phyloP scores from a whole-genome alignment of 768 basidiomycete genomes.

The Rhodotorula paludigena region DNA sequence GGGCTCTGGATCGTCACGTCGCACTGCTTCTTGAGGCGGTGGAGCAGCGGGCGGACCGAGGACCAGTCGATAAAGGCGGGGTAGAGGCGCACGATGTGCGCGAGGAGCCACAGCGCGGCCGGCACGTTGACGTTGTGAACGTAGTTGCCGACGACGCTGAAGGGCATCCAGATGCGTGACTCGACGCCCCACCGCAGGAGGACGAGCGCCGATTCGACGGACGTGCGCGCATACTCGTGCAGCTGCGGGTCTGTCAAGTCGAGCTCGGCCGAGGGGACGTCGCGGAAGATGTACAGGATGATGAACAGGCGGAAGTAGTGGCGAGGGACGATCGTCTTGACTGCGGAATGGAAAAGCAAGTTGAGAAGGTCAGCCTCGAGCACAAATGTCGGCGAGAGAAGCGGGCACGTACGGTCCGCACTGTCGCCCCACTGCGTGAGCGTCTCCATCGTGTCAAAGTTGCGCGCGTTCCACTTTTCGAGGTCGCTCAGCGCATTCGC shows the following conservation, averaged over 20 bases:
- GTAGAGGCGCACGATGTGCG: conserved; percentile 17
- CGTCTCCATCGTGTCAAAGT: conserved; percentile 14
- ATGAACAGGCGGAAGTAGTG: conserved; percentile 22
- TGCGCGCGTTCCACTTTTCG: conserved; percentile 7
- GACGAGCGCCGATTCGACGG: conserved; percentile 18
- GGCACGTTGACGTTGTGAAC: conserved; percentile 33
- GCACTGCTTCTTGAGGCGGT: conserved; percentile 36
- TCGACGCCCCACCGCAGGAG: conserved; percentile 37
- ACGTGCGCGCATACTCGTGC: conserved; percentile 22
- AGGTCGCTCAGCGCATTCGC: conserved; percentile 7
- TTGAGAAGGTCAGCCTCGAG: not conserved
- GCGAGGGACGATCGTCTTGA: conserved; percentile 31
- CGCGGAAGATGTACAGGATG: conserved; percentile 30
- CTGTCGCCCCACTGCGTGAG: conserved; percentile 17
- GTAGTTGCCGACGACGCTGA: conserved; percentile 28
- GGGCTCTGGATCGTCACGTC: conserved; percentile 9
- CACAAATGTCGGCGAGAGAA: too few relatives aligned
- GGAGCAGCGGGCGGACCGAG: conserved; percentile 30
- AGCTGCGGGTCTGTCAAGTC: conserved; percentile 13
- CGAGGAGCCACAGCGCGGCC: conserved; percentile 9
- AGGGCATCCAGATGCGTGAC: conserved; percentile 35
- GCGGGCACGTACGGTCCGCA: conserved; percentile 7
- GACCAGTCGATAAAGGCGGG: conserved; percentile 14
- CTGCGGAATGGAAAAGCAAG: conserved; percentile 1
- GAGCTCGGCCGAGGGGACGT: conserved; percentile 5